Evolutionary conservation across 2,329 filamentous ascomycete species (phyloP).

Genomic region (Saccharata proteae): DNA sequence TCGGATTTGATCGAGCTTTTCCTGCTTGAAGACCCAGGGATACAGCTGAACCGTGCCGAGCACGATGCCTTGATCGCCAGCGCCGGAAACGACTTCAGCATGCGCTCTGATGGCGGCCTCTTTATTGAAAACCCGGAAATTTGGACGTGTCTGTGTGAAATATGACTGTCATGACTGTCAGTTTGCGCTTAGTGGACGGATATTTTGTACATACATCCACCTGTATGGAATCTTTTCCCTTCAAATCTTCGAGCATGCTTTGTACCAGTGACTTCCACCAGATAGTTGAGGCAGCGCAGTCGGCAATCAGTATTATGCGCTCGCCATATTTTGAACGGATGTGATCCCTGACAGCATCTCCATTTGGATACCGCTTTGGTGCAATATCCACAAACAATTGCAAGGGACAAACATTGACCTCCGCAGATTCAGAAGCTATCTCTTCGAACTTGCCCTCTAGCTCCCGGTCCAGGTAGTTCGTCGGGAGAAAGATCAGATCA

Average conservation of each 20-base stretch:
- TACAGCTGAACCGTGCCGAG: too few species aligned
- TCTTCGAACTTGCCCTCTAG: conserved; percentile 1
- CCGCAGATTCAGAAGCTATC: neutral
- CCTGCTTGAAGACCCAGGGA: too few species aligned
- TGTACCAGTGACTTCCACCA: neutral
- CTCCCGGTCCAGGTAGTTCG: neutral
- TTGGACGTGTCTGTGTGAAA: too few species aligned
- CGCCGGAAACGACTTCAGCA: too few species aligned
- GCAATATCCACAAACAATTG: conserved; percentile 6
- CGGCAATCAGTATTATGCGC: conserved; percentile 5
- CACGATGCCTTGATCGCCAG: too few species aligned
- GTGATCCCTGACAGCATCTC: conserved; percentile 1
- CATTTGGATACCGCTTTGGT: conserved; percentile 5
- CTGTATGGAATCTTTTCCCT: neutral
- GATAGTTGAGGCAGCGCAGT: conserved; percentile 5
- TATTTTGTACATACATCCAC: too few species aligned
- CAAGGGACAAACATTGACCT: neutral
- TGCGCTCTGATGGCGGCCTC: too few species aligned
- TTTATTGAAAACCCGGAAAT: too few species aligned
- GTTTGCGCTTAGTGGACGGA: too few species aligned
- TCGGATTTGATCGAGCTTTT: too few species aligned
- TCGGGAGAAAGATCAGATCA: too few species aligned
- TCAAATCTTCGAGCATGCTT: neutral
- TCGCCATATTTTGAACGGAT: neutral
- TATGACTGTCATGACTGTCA: too few species aligned